These are phyloP conservation scores for Piromyces sp. DNA, from an alignment of 192 early-diverging fungal species.

Conservation along the genomic window DNA sequence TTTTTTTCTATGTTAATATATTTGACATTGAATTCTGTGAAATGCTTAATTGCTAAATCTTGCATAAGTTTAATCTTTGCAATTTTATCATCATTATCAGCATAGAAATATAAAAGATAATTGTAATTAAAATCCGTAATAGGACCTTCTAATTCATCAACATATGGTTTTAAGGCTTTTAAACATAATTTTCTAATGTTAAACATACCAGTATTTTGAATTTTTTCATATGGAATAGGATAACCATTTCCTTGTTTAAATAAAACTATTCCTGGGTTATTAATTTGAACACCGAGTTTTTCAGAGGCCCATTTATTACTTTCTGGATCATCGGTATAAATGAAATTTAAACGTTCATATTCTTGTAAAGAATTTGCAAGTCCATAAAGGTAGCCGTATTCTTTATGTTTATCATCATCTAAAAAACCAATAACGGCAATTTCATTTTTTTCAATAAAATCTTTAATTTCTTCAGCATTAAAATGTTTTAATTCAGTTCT, in stretches of 20 bases:
- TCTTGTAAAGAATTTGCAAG: neutral
- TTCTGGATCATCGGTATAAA: neutral
- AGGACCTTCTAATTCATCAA: neutral
- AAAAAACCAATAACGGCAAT: neutral
- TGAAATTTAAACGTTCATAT: neutral
- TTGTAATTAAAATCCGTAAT: neutral
- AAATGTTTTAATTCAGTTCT: neutral
- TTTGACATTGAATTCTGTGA: neutral
- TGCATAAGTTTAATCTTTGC: neutral
- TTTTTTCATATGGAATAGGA: neutral
- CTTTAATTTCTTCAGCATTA: neutral
- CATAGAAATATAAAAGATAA: neutral
- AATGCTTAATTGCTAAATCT: neutral
- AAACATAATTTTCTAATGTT: neutral
- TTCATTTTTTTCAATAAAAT: neutral
- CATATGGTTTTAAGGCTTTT: neutral
- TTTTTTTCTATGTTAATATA: neutral
- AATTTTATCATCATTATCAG: neutral
- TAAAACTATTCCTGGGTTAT: neutral
- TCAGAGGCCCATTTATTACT: neutral
- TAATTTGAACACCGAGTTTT: neutral
- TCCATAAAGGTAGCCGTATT: neutral
- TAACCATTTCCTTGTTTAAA: neutral
- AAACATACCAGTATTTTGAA: neutral
- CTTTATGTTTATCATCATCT: neutral